Percentiles rank a stretch among this genome's conserved stretches.
Conservation (phyloP, 331 rosid genomes). For the Malus hybrid region DNA sequence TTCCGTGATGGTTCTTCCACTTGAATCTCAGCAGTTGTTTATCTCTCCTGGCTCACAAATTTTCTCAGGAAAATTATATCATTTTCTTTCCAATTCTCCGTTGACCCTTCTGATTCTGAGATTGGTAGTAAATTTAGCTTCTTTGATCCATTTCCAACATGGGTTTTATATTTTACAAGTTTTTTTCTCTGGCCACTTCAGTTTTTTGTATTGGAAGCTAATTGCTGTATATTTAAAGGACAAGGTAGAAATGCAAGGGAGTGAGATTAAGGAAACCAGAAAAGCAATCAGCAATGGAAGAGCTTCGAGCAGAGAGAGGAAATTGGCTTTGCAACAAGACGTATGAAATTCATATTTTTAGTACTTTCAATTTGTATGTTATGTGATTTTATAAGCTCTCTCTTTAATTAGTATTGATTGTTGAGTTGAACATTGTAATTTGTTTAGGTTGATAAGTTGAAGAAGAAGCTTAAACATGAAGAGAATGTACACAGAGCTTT, state of each 20-base stretch:
- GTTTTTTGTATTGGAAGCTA: no score
- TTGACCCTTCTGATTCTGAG: background rate
- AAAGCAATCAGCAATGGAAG: conserved; percentile 34
- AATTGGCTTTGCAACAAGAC: conserved; percentile 73
- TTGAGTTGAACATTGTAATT: conserved; percentile 17
- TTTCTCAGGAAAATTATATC: background rate
- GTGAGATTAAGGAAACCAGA: conserved; percentile 19
- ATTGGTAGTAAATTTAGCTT: background rate
- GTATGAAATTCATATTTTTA: conserved; percentile 23
- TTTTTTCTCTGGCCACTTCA: no score
- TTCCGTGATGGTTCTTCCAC: conserved; percentile 9
- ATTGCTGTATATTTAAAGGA: conserved; percentile 24
- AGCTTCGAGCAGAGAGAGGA: conserved; percentile 43
- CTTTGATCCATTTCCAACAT: no score
- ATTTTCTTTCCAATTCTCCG: background rate
- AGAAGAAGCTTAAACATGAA: conserved; percentile 80
- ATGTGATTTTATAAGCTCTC: background rate
- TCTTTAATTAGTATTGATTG: background rate
- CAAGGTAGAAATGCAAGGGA: conserved; percentile 55
- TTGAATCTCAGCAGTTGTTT: background rate
- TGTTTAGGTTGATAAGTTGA: conserved; percentile 80
- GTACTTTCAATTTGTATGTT: background rate
- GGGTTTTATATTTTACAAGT: no score
- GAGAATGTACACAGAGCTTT: conserved; percentile 81
- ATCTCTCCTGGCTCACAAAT: background rate